Evolutionary conservation across 1,284 basidiomycete species (phyloP), one percentile per base, ranked within the genome.

Genomic region (Coriolopsis trogii): DNA sequence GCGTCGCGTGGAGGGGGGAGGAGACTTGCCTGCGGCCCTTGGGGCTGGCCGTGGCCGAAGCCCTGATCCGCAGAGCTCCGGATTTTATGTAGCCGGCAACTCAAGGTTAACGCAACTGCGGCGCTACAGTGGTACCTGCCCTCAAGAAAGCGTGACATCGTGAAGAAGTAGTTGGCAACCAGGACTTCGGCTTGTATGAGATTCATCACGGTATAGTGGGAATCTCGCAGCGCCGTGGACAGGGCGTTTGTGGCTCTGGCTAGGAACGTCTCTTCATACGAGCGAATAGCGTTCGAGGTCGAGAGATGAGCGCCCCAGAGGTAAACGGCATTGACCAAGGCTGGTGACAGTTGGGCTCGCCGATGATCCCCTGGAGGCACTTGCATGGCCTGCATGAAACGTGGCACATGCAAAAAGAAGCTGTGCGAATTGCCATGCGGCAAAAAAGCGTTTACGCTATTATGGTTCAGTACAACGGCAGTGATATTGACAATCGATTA

Each of bases 111-210:
- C 1, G 74, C 73, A 0, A 71, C 63, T 0, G 75, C 75, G 1
- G 73, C 70, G 39, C 71, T 72, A 25, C 71, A 68, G 58, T 78
- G 75, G 50, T 74, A 74, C 18, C 68, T 65, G 6, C 74, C 77
- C 59, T 79, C 75, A 0, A 79, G 63, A 26, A 72, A 63, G 15
- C 73, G 67, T 4, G 69, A 71, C 26, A 69, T 63, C 36, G 67
- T 66, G 49, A 75, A 71, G 61, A 75, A 77, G 56, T 77, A 79
- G 46, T 70, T 70, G 1, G 76, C 71, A 18, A 80, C 64, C 8
- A 80, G 69, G 2, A 76, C 66, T 46, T 79, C 74, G 0, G 76
- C 74, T 59, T 79, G 76, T 12, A 78, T 70, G 31, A 65, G 63
- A 49, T 77, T 70, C 15, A 77, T 53, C n/a, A 74, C 63, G 45